These are phyloP conservation scores for Coleophoma cylindrospora DNA, from an alignment of 2,329 filamentous ascomycete species.

Conservation along the genomic window DNA sequence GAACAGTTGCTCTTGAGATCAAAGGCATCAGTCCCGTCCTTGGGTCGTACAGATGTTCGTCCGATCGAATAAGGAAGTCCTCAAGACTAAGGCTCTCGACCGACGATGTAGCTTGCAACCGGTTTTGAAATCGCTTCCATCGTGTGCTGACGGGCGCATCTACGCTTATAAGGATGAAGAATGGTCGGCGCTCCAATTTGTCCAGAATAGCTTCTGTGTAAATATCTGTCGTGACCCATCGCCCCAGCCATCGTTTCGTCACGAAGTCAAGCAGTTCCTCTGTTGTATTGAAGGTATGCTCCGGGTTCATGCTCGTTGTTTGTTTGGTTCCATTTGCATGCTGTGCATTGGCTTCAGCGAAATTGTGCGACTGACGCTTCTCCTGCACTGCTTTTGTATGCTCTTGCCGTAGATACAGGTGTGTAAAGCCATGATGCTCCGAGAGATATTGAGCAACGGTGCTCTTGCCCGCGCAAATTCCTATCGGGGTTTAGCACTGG, in stretches of 20 bases:
- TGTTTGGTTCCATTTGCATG: slow-evolving; percentile 5
- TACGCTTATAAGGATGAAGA: slow-evolving; percentile 88
- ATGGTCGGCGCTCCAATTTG: slow-evolving; percentile 71
- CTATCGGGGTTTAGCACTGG: slow-evolving; percentile 37
- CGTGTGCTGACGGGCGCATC: slow-evolving; percentile 83
- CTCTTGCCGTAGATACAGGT: slow-evolving; percentile 51
- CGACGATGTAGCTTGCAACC: slow-evolving; percentile 29
- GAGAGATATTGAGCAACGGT: slow-evolving; percentile 86
- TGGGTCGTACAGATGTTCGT: slow-evolving; percentile 70
- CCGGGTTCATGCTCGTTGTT: neutral
- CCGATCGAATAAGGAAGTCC: slow-evolving; percentile 53
- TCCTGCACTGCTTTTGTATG: neutral
- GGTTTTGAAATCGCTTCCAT: slow-evolving; percentile 70
- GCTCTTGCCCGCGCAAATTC: slow-evolving; percentile 89
- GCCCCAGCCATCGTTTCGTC: slow-evolving; percentile 75
- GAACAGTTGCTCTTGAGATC: slow-evolving; percentile 75
- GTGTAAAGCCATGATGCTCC: slow-evolving; percentile 75
- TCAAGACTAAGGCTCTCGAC: slow-evolving; percentile 36
- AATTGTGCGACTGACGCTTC: slow-evolving; percentile 1
- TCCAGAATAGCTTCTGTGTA: slow-evolving; percentile 70
- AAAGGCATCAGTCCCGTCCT: slow-evolving; percentile 65
- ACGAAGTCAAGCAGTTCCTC: slow-evolving; percentile 77
- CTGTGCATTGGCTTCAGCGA: slow-evolving; percentile 1
- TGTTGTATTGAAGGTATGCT: slow-evolving; percentile 51
- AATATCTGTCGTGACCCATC: slow-evolving; percentile 84